Percentiles rank a stretch among this genome's conserved stretches.
phyloP scores from a whole-genome alignment of 2,329 filamentous ascomycete species.

The Colletotrichum euphorbiae region DNA sequence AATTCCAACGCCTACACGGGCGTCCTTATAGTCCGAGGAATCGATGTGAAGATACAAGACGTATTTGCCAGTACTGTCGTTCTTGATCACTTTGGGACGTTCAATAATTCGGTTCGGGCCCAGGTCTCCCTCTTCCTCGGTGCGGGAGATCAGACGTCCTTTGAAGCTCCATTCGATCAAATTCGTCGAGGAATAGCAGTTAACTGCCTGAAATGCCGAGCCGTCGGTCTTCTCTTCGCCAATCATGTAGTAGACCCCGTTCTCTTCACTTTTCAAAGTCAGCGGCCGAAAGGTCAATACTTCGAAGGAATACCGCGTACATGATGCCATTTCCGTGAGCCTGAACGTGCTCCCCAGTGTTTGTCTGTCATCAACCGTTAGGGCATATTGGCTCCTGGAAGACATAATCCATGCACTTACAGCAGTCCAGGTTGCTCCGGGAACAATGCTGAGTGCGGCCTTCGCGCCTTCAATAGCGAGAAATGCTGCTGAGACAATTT shows the following conservation, averaged over 20 bases:
- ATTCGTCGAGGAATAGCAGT: constrained; percentile 74
- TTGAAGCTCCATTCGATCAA: constrained; percentile 74
- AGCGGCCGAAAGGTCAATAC: not conserved
- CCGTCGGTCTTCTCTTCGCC: constrained; percentile 78
- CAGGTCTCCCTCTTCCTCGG: constrained; percentile 63
- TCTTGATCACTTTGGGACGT: constrained; percentile 76
- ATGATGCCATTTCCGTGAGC: constrained; percentile 76
- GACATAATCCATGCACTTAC: constrained; percentile 43
- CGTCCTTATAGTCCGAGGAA: constrained; percentile 69
- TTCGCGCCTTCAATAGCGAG: constrained; percentile 23
- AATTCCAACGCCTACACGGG: constrained; percentile 73
- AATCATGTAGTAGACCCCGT: constrained; percentile 72
- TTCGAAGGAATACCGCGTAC: not conserved
- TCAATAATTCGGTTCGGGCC: constrained; percentile 73
- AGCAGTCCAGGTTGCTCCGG: constrained; percentile 60
- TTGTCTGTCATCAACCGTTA: constrained; percentile 46
- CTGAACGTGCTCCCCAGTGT: constrained; percentile 68
- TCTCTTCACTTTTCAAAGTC: constrained; percentile 52
- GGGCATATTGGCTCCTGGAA: not conserved
- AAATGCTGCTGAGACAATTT: constrained; percentile 6
- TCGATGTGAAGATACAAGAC: constrained; percentile 80
- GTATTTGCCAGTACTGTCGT: constrained; percentile 71
- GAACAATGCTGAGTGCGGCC: constrained; percentile 51
- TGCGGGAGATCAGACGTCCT: constrained; percentile 67
- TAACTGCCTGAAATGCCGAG: constrained; percentile 70